These are phyloP conservation scores for Pseudocercospora macadamiae DNA, from an alignment of 2,329 filamentous ascomycete species.

Conservation along the genomic window DNA sequence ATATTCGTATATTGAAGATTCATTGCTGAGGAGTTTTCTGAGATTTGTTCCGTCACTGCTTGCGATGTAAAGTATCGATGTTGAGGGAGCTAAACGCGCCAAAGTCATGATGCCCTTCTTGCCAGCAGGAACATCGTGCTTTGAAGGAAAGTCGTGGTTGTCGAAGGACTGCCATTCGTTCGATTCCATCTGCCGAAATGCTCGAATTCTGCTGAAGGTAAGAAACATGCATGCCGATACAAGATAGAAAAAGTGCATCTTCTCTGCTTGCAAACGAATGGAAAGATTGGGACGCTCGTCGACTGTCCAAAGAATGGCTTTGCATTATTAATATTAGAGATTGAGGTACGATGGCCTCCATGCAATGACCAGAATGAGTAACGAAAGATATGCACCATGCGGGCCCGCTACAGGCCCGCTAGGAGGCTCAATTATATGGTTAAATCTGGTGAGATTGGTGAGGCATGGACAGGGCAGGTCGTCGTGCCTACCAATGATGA, in stretches of 20 bases:
- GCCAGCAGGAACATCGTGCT: neutral
- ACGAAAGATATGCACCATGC: no score
- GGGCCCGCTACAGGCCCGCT: neutral
- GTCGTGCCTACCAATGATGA: no score
- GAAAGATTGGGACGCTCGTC: neutral
- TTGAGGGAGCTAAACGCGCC: neutral
- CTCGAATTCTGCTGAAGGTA: neutral
- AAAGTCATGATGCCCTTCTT: conserved; percentile 9
- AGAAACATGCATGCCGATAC: neutral
- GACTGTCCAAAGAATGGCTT: neutral
- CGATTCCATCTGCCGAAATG: neutral
- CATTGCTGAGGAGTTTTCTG: neutral
- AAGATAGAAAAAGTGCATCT: neutral
- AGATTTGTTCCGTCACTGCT: conserved; percentile 16
- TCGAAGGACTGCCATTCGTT: neutral
- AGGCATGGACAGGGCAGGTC: neutral
- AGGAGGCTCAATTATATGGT: neutral
- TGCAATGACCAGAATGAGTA: neutral
- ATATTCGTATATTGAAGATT: neutral
- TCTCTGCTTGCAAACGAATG: neutral
- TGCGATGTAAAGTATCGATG: conserved; percentile 6
- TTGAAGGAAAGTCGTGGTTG: neutral
- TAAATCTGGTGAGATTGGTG: neutral
- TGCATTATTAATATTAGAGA: neutral
- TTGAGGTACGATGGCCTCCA: neutral